These are phyloP conservation scores for Penicillium sp. DNA, from an alignment of 2,329 filamentous ascomycete species.

Conservation along the genomic window DNA sequence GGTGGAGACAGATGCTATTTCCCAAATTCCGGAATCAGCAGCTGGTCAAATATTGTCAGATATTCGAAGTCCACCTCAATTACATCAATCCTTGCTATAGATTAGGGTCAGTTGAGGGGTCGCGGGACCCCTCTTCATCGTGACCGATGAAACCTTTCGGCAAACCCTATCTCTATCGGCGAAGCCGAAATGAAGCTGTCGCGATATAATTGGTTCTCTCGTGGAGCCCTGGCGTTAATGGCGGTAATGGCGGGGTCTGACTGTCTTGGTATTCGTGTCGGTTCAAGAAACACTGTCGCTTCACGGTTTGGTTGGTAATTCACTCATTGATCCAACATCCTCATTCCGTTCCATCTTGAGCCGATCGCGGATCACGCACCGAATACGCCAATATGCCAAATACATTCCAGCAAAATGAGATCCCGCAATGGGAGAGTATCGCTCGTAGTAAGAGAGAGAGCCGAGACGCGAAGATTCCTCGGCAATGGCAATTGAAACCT, in stretches of 20 bases:
- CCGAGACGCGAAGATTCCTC: conserved; percentile 1
- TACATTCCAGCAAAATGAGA: not conserved
- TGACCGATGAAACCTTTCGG: conserved; percentile 1
- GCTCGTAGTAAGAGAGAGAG: not conserved
- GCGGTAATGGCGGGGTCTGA: not conserved
- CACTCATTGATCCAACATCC: not conserved
- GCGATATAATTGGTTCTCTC: not conserved
- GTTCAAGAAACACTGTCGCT: not conserved
- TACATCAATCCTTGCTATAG: not conserved
- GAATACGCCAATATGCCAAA: not conserved
- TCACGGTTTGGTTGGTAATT: not conserved
- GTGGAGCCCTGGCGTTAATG: not conserved
- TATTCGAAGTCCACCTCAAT: not conserved
- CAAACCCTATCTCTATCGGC: conserved; percentile 8
- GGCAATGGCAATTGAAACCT: not conserved
- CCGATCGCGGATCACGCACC: not conserved
- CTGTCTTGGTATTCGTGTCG: not conserved
- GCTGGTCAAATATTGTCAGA: not conserved
- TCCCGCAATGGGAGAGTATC: not conserved
- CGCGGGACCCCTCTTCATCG: not conserved
- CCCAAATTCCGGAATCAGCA: not conserved
- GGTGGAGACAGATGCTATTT: not conserved
- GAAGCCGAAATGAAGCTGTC: not conserved
- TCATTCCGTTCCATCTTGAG: not conserved
- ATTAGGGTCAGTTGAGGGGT: not conserved